Base-by-base conservation (phyloP, 2,329 filamentous ascomycete genomes). In the Aspergillus fumigatiaffinis region DNA sequence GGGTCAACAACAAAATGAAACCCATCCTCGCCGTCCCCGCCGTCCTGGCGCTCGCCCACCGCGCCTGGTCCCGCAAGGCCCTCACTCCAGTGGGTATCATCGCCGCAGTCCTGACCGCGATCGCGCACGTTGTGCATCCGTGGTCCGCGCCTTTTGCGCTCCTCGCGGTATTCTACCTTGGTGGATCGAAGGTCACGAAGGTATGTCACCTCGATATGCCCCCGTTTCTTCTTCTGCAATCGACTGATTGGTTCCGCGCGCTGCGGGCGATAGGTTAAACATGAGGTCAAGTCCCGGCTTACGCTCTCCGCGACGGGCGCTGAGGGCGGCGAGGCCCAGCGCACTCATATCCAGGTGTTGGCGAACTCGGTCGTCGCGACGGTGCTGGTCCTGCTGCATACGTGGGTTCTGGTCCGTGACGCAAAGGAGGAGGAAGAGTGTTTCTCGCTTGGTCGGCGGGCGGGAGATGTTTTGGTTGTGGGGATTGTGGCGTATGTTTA, bases 111-210 rank as follows among this genome's bases (percentile, higher is more conserved):
- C 67, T 88, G 47, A 96, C 92, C 3, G 92, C 91, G 3, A 73
- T 83, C 49, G 84, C 89, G 10, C 94, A 99, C 73, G 91, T 92
- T 17, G 77, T 92, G n/a, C 92, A 97, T 74, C 93, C 93, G 3
- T 97, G 91, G 88, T 90, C 90, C 59, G 79, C 92, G n/a, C 92
- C 91, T n/a, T 95, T 97, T 76, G 84, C 84, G 28, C 81, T 97
- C 10, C 81, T 97, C 1, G 83, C 84, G 51, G 84, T 92, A 38
- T 97, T 97, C 79, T 97, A 96, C 75, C 78, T 96, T 3, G 86
- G 89, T 4, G 94, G 92, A 1, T 96, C 89, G 1, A 80, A 86
- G 52, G 92, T 87, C 0, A 97, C 93, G 0, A 92, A 93, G 78
- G 90, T 91, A 54, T 51, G 56, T 28, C 8, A 26, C 7, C 26